Conservation (phyloP, 805 yeast species). For the Vanderwaltozyma tropicalis region DNA sequence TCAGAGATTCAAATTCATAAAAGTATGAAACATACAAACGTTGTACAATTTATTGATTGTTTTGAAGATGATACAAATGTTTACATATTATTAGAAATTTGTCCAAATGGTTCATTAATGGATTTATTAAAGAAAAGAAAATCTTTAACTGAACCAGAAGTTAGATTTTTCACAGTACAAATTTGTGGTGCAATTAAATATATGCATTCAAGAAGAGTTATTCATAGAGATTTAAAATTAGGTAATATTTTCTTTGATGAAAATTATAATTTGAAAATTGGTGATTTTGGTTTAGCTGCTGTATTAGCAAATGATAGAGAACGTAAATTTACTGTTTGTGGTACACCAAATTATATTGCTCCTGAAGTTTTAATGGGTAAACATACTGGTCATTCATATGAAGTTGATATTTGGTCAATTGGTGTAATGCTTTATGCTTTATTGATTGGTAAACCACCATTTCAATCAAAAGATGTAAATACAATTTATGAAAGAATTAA, state of each 20-base stretch:
- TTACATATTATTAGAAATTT: slow-evolving; percentile 82
- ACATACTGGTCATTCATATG: slow-evolving; percentile 73
- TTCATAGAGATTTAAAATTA: slow-evolving; percentile 88
- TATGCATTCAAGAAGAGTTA: slow-evolving; percentile 83
- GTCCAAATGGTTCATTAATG: slow-evolving; percentile 89
- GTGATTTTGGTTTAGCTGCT: slow-evolving; percentile 95
- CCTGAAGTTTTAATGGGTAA: slow-evolving; percentile 80
- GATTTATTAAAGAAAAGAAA: slow-evolving; percentile 79
- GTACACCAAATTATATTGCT: slow-evolving; percentile 95
- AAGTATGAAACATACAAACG: slow-evolving; percentile 74
- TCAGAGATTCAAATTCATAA: slow-evolving; percentile 93
- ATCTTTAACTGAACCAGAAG: slow-evolving; percentile 78
- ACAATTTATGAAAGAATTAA: slow-evolving; percentile 83
- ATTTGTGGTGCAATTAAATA: slow-evolving; percentile 87
- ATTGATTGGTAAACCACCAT: slow-evolving; percentile 86
- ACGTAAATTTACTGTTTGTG: slow-evolving; percentile 86
- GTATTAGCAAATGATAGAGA: slow-evolving; percentile 59
- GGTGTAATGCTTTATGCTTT: slow-evolving; percentile 91
- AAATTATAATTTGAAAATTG: slow-evolving; percentile 85
- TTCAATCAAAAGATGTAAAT: slow-evolving; percentile 86
- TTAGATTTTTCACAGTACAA: slow-evolving; percentile 77
- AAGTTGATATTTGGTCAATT: slow-evolving; percentile 92
- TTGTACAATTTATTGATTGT: slow-evolving; percentile 88
- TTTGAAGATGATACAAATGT: slow-evolving; percentile 93
- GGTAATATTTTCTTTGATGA: slow-evolving; percentile 93